These are phyloP conservation scores for Rhizophora apiculata DNA, from an alignment of 345 rosid species.

Conservation along the genomic window DNA sequence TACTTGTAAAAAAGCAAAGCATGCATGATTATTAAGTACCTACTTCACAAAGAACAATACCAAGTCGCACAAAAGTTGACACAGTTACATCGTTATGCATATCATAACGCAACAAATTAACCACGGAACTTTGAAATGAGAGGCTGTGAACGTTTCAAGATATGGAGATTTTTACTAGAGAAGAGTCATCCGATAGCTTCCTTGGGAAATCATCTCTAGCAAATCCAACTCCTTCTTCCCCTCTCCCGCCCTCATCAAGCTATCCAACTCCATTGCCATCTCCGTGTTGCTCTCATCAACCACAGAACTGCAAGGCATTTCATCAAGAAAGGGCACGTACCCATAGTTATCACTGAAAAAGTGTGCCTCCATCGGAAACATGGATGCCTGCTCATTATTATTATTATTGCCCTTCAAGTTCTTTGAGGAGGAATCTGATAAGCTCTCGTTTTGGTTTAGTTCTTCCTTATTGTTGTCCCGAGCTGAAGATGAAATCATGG, in stretches of 20 bases:
- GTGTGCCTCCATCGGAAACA: background rate
- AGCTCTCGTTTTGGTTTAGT: background rate
- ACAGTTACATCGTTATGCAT: too few species aligned
- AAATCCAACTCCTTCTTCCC: conserved; percentile 36
- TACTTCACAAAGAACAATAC: too few species aligned
- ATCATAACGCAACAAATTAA: background rate
- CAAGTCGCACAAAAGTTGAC: too few species aligned
- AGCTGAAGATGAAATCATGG: conserved; percentile 10
- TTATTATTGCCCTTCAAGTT: background rate
- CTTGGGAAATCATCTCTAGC: conserved; percentile 36
- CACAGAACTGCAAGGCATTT: conserved; percentile 15
- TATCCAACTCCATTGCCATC: conserved; percentile 18
- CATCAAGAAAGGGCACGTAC: conserved; percentile 20
- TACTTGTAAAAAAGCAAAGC: too few species aligned
- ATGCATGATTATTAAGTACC: too few species aligned
- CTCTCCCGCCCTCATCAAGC: conserved; percentile 6
- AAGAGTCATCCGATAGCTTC: background rate
- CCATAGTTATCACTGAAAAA: conserved; percentile 11
- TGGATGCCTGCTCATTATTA: background rate
- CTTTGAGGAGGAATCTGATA: background rate
- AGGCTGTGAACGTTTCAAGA: background rate
- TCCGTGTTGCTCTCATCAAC: conserved; percentile 19
- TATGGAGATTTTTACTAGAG: background rate
- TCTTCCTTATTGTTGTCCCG: background rate
- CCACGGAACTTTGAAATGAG: background rate